Evolutionary conservation across 139 green algal species (phyloP).

Genomic region (Zygnema circumcarinatum): DNA sequence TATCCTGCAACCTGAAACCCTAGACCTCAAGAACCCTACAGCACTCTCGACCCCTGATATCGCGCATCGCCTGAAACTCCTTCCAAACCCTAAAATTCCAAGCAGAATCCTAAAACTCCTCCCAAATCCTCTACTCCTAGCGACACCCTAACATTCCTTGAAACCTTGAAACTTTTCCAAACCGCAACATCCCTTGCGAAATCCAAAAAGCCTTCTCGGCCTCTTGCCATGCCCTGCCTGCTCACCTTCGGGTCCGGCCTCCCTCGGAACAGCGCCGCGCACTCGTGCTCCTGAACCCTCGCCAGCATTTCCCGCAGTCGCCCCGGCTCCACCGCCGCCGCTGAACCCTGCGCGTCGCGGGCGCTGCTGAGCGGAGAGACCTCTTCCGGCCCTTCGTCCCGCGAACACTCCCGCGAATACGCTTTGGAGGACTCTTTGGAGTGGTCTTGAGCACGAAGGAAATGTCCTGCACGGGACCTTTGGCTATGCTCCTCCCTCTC

Average conservation of each 20-base stretch:
- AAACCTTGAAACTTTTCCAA: too few species aligned
- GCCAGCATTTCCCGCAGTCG: constrained; percentile 17
- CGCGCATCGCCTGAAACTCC: not conserved
- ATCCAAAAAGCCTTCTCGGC: not conserved
- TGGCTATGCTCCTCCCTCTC: not conserved
- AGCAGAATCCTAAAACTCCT: not conserved
- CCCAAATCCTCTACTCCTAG: too few species aligned
- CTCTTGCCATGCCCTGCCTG: not conserved
- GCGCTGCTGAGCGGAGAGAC: not conserved
- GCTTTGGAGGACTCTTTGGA: too few species aligned
- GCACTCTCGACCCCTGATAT: too few species aligned
- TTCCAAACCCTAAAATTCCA: not conserved
- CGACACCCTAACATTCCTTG: too few species aligned
- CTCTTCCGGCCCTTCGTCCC: not conserved
- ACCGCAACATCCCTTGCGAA: not conserved
- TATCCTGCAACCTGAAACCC: too few species aligned
- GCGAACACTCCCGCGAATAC: not conserved
- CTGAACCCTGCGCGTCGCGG: not conserved
- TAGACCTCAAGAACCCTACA: too few species aligned
- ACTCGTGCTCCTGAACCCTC: not conserved
- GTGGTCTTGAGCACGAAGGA: not conserved
- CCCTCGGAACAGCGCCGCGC: constrained; percentile 10
- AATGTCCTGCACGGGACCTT: not conserved
- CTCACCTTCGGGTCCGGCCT: not conserved
- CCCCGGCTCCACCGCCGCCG: not conserved